These are phyloP conservation scores for Pyracantha coccinea DNA, from an alignment of 331 rosid genomes.

Conservation along the genomic window DNA sequence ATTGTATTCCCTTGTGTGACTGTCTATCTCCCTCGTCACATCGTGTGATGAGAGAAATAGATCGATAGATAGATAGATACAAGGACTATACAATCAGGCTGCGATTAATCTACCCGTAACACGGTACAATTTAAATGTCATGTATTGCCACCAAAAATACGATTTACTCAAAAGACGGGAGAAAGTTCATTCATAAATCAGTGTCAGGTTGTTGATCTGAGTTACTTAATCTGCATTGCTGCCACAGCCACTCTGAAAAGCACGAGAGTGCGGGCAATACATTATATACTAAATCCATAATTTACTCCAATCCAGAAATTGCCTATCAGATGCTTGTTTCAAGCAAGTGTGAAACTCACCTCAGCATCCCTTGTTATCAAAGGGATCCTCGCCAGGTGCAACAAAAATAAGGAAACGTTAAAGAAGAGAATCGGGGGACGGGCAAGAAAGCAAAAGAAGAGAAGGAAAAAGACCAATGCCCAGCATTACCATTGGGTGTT, in stretches of 20 bases:
- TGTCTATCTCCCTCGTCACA: too few relatives aligned
- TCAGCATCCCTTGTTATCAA: not conserved
- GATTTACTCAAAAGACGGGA: not conserved
- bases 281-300: not conserved
- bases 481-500: not conserved
- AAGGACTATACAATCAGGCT: not conserved
- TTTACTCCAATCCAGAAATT: slow-evolving; percentile 1
- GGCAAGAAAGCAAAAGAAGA: not conserved
- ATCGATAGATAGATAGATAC: too few relatives aligned
- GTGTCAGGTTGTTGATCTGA: not conserved
- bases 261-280: slow-evolving; percentile 8
- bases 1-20: not conserved
- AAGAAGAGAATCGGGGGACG: not conserved
- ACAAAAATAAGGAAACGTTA: not conserved
- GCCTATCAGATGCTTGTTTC: not conserved
- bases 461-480: not conserved
- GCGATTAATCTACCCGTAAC: not conserved
- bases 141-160: not conserved
- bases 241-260: slow-evolving; percentile 7
- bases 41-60: not conserved
- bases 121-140: not conserved
- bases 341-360: slow-evolving; percentile 7
- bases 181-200: not conserved
- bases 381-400: slow-evolving; percentile 2
- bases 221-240: slow-evolving; percentile 4